Evolutionary conservation across 306 rosid genomes (phyloP), one percentile per base, ranked within the genome.

Genomic region (Crataegus laevigata): DNA sequence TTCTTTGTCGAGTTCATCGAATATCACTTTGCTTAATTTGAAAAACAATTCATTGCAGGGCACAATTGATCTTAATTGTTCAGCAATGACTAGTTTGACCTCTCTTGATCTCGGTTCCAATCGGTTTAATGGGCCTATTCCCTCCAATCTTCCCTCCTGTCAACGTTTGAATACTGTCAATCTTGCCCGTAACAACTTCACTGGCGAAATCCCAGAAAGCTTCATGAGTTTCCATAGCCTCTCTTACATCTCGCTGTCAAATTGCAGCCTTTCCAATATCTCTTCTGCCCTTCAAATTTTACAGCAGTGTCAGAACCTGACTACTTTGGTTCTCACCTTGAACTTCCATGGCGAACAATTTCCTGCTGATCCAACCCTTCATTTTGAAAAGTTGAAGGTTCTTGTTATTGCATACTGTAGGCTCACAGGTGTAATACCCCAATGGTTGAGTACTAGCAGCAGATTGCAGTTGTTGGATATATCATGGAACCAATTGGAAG

Each of bases 31-130:
- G 63, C 78, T 88, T 61, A 84, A 84, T 78, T 57, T 86, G 72
- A 79, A 87, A 47, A 88, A 85, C 78, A 88, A 88, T 75, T 79
- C 89, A 13, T 64, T 88, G 75, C 34, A 19, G 1, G 89, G 89
- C 66, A 24, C 3, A 17, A 69, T 88, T 51, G 22, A 72, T 47
- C 78, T 82, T 13, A 75, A 85, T 45, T 85, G 87, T 75, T 57
- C 87, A 6, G 79, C 81, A 57, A 77, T 85, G 89, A 73, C 67
- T 72, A 78, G 64, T 66, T 68, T 88, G 55, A 8, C 71, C 52
- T 77, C 86, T 55, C 79, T 85, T 71, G 87, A 88, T 85, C 73
- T 88, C 15, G 90, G 78, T 40, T 42, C 90, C 36, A 88, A 88
- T 73, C 80, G 32, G 19, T 84, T 88, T 73, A 2, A 2, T 19